These are phyloP conservation scores for Penicillium cinerascens DNA, from an alignment of 495 filamentous ascomycete species.

Conservation along the genomic window DNA sequence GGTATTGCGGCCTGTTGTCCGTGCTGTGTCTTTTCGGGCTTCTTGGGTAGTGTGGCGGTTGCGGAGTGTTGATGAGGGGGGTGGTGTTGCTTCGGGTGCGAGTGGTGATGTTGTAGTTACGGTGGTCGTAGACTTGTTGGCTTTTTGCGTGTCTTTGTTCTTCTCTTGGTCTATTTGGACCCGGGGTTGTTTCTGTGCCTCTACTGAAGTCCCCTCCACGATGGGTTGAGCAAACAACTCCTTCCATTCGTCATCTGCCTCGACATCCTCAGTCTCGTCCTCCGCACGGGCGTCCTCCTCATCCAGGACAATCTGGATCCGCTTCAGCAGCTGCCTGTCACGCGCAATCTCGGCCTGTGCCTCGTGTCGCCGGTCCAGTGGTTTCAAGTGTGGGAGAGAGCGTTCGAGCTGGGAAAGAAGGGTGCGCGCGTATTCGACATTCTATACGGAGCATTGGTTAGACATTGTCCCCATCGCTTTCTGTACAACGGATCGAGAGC, in stretches of 20 bases:
- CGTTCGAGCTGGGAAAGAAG: slow-evolving; percentile 77
- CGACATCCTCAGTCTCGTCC: slow-evolving; percentile 25
- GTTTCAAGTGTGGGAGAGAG: slow-evolving; percentile 60
- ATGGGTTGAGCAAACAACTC: slow-evolving; percentile 31
- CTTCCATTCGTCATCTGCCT: slow-evolving; percentile 37
- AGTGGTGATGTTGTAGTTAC: slow-evolving; percentile 8
- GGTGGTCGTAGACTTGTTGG: background rate
- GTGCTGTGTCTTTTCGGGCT: slow-evolving; percentile 15
- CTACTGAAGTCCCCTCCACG: background rate
- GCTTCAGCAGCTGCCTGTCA: slow-evolving; percentile 62
- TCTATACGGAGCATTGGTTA: slow-evolving; percentile 43
- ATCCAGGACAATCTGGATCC: slow-evolving; percentile 59
- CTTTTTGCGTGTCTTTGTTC: background rate
- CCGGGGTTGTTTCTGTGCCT: background rate
- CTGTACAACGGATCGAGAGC: background rate
- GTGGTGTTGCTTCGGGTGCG: slow-evolving; percentile 8
- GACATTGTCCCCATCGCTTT: background rate
- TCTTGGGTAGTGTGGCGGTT: slow-evolving; percentile 23
- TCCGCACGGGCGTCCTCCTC: slow-evolving; percentile 28
- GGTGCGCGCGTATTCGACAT: slow-evolving; percentile 74
- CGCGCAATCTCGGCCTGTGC: slow-evolving; percentile 62
- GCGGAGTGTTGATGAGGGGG: slow-evolving; percentile 28
- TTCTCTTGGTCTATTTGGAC: background rate
- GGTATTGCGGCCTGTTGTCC: slow-evolving; percentile 21
- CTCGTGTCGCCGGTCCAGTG: slow-evolving; percentile 60